phyloP scores from a whole-genome alignment of 257 asterid species.

The Przewalskia tangutica region DNA sequence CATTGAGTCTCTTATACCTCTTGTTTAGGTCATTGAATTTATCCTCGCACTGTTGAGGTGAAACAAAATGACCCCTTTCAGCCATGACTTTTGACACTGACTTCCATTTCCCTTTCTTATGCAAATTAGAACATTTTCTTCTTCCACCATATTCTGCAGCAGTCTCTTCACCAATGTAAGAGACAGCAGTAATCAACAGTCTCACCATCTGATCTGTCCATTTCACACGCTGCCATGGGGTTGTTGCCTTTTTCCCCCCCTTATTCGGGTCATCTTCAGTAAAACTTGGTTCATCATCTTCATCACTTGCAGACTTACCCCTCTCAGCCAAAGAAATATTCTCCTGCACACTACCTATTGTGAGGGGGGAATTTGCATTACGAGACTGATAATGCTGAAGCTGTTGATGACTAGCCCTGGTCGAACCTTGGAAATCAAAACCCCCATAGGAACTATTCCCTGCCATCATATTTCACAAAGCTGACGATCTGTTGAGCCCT shows the following conservation, averaged over 20 bases:
- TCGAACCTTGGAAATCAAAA: not conserved
- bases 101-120: conserved; percentile 66
- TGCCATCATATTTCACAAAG: not conserved
- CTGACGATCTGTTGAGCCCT: not conserved
- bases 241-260: conserved; percentile 25
- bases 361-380: conserved; percentile 41
- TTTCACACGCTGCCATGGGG: conserved; percentile 51
- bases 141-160: conserved; percentile 27
- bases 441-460: not conserved
- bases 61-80: conserved; percentile 68
- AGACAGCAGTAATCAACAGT: conserved; percentile 61
- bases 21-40: conserved; percentile 83
- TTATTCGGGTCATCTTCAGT: conserved; percentile 37
- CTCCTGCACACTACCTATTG: conserved; percentile 34
- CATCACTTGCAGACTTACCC: conserved; percentile 21
- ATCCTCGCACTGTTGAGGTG: conserved; percentile 93
- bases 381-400: conserved; percentile 10
- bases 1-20: conserved; percentile 80
- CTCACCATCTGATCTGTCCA: conserved; percentile 60
- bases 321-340: conserved; percentile 9
- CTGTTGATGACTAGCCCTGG: not conserved
- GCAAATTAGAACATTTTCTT: conserved; percentile 36
- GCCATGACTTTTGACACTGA: conserved; percentile 82
- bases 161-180: conserved; percentile 57
- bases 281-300: conserved; percentile 42